phyloP scores from a whole-genome alignment of 2,329 filamentous ascomycete genomes.

The Colletotrichum agaves region DNA sequence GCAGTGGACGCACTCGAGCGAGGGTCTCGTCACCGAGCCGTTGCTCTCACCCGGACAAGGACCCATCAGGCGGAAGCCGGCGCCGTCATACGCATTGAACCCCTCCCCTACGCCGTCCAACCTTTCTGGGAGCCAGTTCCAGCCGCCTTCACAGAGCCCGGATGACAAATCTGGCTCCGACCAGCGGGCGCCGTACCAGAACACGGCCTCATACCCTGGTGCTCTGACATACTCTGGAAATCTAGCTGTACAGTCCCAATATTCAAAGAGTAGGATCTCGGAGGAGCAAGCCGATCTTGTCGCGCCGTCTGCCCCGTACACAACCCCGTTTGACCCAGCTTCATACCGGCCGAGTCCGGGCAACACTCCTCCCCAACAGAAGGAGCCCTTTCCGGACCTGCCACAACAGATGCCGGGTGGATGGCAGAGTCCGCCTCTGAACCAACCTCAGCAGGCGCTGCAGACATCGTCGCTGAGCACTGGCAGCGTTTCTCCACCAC shows the following conservation, averaged over 20 bases:
- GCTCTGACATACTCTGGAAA: constrained; percentile 20
- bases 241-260: neutral
- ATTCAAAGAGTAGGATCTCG: neutral
- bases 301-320: constrained; percentile 4
- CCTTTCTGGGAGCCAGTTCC: constrained; percentile 15
- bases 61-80: constrained; percentile 31
- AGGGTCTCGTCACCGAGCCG: constrained; percentile 6
- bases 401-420: constrained; percentile 19
- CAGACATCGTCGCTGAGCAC: constrained; percentile 13
- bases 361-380: constrained; percentile 24
- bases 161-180: constrained; percentile 17
- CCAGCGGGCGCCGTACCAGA: constrained; percentile 23
- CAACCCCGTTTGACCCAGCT: constrained; percentile 22
- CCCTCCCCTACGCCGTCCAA: constrained; percentile 19
- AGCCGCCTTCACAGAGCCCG: neutral
- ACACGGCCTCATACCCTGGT: constrained; percentile 24
- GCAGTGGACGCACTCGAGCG: constrained; percentile 20
- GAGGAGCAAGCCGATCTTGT: neutral
- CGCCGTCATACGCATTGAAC: constrained; percentile 27
- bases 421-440: constrained; percentile 30
- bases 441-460: constrained; percentile 9
- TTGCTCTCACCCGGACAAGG: constrained; percentile 27
- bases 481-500: constrained; percentile 8
- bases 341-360: constrained; percentile 22
- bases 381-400: constrained; percentile 32